These are phyloP conservation scores for Candida mattraensis DNA, from an alignment of 805 yeast genomes.

Conservation along the genomic window DNA sequence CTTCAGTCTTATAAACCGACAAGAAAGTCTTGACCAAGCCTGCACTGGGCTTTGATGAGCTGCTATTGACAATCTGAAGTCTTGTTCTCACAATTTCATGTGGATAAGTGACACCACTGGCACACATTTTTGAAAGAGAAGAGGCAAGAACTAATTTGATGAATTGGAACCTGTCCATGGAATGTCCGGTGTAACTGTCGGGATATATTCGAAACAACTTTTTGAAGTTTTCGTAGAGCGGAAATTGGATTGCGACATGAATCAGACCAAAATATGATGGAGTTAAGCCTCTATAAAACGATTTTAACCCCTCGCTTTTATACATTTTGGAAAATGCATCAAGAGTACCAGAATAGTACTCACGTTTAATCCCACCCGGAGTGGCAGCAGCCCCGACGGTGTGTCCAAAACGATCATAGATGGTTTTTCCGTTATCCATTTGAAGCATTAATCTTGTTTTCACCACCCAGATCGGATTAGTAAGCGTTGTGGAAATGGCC, in stretches of 20 bases:
- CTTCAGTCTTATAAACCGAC: constrained; percentile 61
- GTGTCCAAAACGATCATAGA: constrained; percentile 34
- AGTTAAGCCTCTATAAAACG: constrained; percentile 84
- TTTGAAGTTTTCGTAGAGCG: constrained; percentile 84
- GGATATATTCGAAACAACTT: constrained; percentile 37
- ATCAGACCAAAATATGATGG: constrained; percentile 88
- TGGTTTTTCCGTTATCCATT: constrained; percentile 47
- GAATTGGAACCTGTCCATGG: constrained; percentile 25
- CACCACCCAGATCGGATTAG: constrained; percentile 98
- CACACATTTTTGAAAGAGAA: constrained; percentile 80
- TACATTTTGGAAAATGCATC: constrained; percentile 86
- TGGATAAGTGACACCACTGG: constrained; percentile 87
- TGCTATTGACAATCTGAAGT: constrained; percentile 59
- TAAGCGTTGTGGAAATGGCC: constrained; percentile 73
- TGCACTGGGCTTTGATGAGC: constrained; percentile 25
- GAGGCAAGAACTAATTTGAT: constrained; percentile 62
- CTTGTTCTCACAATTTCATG: constrained; percentile 94
- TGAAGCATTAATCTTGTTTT: constrained; percentile 93
- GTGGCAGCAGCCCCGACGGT: constrained; percentile 23
- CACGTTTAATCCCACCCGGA: constrained; percentile 20
- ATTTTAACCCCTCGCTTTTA: constrained; percentile 70
- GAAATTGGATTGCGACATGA: constrained; percentile 96
- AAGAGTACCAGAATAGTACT: constrained; percentile 68
- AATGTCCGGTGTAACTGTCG: constrained; percentile 8
- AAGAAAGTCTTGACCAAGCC: constrained; percentile 33